A percentile compares a stretch with the other conserved stretches of the same genome.
phyloP scores from a whole-genome alignment of 208 protist species.

The Leishmania braziliensis region DNA sequence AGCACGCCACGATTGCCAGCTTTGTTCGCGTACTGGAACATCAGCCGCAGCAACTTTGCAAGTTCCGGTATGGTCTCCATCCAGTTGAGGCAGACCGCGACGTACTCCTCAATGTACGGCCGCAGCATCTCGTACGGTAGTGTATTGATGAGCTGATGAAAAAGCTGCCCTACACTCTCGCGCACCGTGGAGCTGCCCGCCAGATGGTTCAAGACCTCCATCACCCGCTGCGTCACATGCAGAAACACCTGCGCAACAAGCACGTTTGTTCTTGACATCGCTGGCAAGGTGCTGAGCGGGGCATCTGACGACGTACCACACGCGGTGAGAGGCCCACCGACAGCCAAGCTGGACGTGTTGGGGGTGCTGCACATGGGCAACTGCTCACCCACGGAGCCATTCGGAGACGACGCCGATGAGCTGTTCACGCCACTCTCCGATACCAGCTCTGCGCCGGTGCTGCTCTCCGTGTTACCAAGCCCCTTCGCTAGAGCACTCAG shows the following conservation, averaged over 20 bases:
- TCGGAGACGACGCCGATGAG: neutral
- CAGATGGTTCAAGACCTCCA: conserved; percentile 38
- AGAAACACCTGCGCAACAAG: conserved; percentile 44
- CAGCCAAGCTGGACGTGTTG: conserved; percentile 2
- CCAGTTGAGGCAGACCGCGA: conserved; percentile 45
- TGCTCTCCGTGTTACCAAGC: conserved; percentile 4
- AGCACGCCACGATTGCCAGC: conserved; percentile 33
- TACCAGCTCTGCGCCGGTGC: neutral
- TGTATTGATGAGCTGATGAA: conserved; percentile 68
- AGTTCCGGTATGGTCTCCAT: conserved; percentile 70
- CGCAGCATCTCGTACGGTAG: conserved; percentile 57
- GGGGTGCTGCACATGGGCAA: conserved; percentile 9
- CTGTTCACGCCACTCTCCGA: neutral
- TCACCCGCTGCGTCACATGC: conserved; percentile 43
- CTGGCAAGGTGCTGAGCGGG: neutral
- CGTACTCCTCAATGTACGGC: conserved; percentile 46
- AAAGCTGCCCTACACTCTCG: conserved; percentile 56
- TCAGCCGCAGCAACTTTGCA: conserved; percentile 61
- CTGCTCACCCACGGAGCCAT: neutral
- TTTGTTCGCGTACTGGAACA: conserved; percentile 69
- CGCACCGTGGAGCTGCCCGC: conserved; percentile 43
- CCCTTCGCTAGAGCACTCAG: conserved; percentile 58
- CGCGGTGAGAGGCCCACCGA: neutral
- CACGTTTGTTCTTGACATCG: conserved; percentile 7
- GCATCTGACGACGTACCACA: neutral